Conservation (phyloP, 2,329 filamentous ascomycete genomes). For the Fusarium annulatum region DNA sequence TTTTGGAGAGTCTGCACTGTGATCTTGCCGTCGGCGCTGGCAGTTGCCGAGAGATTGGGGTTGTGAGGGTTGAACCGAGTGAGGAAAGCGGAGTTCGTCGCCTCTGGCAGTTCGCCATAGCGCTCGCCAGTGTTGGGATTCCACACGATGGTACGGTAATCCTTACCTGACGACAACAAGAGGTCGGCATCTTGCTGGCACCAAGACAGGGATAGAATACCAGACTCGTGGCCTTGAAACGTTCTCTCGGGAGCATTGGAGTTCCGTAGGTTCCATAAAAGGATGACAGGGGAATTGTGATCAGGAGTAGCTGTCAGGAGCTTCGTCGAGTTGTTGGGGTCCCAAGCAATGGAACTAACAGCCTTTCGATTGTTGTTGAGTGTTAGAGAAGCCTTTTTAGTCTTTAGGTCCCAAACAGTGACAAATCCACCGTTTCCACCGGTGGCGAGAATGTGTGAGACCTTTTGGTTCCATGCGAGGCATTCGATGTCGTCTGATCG, state of each 20-base stretch:
- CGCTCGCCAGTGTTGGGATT: constrained; percentile 91
- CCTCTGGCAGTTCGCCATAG: constrained; percentile 93
- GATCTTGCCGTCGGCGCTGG: constrained; percentile 97
- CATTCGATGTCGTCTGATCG: constrained; percentile 96
- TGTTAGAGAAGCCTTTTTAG: constrained; percentile 95
- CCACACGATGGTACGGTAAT: constrained; percentile 96
- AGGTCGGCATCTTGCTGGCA: constrained; percentile 90
- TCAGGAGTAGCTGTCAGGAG: constrained; percentile 92
- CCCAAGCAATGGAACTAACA: constrained; percentile 96
- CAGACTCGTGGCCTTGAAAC: constrained; percentile 91
- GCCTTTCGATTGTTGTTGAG: constrained; percentile 95
- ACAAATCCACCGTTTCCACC: constrained; percentile 94
- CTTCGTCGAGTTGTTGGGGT: constrained; percentile 94
- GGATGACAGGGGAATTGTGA: constrained; percentile 86
- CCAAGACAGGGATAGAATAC: constrained; percentile 94
- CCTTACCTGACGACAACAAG: constrained; percentile 92
- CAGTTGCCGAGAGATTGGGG: constrained; percentile 90
- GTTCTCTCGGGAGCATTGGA: constrained; percentile 93
- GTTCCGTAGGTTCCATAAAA: constrained; percentile 95
- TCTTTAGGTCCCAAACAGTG: constrained; percentile 98
- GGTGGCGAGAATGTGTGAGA: constrained; percentile 94
- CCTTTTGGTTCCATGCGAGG: constrained; percentile 98
- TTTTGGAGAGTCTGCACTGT: constrained; percentile 94
- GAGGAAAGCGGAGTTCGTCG: constrained; percentile 99
- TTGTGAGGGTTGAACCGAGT: constrained; percentile 95